These are phyloP conservation scores for Cystobasidium ongulense DNA, from an alignment of 768 basidiomycete species.

Conservation along the genomic window DNA sequence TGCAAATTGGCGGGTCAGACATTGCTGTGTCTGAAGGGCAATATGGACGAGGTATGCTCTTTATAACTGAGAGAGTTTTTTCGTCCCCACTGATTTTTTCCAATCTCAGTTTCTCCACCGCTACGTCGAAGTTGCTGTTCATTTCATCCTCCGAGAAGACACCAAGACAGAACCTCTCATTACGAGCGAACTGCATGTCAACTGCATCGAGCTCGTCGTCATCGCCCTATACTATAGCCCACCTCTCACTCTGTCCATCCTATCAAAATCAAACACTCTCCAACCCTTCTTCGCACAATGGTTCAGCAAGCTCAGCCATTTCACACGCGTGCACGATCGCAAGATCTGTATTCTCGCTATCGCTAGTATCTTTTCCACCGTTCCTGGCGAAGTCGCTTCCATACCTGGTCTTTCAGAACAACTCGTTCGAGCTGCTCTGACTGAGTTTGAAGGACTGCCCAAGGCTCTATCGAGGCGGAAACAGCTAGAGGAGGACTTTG, in stretches of 20 bases:
- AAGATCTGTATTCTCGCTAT: slow-evolving; percentile 69
- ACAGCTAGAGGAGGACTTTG: slow-evolving; percentile 45
- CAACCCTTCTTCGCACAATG: slow-evolving; percentile 74
- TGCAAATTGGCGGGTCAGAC: slow-evolving; percentile 77
- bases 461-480: slow-evolving; percentile 57
- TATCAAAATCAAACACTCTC: slow-evolving; percentile 60
- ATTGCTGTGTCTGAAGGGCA: slow-evolving; percentile 67
- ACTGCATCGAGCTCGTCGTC: slow-evolving; percentile 73
- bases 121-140: slow-evolving; percentile 47
- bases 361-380: slow-evolving; percentile 63
- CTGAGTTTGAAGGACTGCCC: slow-evolving; percentile 68
- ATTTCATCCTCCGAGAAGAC: slow-evolving; percentile 50
- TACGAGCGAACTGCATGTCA: slow-evolving; percentile 60
- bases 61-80: not conserved
- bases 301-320: slow-evolving; percentile 56
- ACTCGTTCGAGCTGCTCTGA: slow-evolving; percentile 64
- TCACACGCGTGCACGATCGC: slow-evolving; percentile 85
- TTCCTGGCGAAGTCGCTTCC: slow-evolving; percentile 51
- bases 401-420: slow-evolving; percentile 58
- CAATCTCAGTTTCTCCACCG: slow-evolving; percentile 52
- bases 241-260: slow-evolving; percentile 62
- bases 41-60: slow-evolving; percentile 63
- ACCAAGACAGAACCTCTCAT: slow-evolving; percentile 47
- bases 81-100: slow-evolving; percentile 7
- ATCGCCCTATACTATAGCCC: slow-evolving; percentile 79